Base-by-base conservation (phyloP, 257 asterid genomes). In the Solanum pimpinellifolium region DNA sequence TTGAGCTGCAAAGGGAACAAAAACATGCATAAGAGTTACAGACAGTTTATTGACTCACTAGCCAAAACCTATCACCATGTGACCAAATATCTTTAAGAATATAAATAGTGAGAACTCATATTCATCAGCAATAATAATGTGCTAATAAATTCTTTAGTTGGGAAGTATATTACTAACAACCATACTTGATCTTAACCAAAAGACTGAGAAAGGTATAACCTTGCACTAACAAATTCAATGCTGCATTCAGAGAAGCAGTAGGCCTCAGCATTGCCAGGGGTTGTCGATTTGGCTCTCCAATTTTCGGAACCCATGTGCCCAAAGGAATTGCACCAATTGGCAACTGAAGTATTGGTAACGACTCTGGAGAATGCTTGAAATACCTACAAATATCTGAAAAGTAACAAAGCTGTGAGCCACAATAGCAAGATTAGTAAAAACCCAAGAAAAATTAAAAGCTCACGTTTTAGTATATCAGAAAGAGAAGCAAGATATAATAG, bases 291-390 rank as follows among this genome's bases (percentile, higher is more conserved):
- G 94, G 90, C 90, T 94, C 96, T 86, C 98, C 98, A 89, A 93
- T 92, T 91, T 89, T 91, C 2, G 98, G 99, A 89, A 92, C 96
- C 99, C 99, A 97, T 27, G 99, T 94, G 72, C 98, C 99, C 84
- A 95, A 85, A 62, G 93, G 95, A 85, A 95, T 89, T 59, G 94
- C 92, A 87, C 92, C 88, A 86, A 95, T 91, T 66, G 99, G 98
- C 70, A 91, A 85, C 88, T 94, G 96, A 83, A 97, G 97, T 78
- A 92, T 89, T 11, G 98, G 98, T 44, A 97, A 90, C 41, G 98
- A 93, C 85, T 93, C 90, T 42, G 95, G 93, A 21, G 99, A 95
- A 88, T 94, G 92, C 90, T 93, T 93, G 89, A 95, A 97, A 88
- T 94, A 92, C 42, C 98, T 92, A 89, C 95, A 94, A 88, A 97